Percentiles rank a stretch among this genome's conserved stretches.
These are phyloP conservation scores for Stevia rebaudiana DNA, from an alignment of 140 eudicot genomes.

Conservation along the genomic window DNA sequence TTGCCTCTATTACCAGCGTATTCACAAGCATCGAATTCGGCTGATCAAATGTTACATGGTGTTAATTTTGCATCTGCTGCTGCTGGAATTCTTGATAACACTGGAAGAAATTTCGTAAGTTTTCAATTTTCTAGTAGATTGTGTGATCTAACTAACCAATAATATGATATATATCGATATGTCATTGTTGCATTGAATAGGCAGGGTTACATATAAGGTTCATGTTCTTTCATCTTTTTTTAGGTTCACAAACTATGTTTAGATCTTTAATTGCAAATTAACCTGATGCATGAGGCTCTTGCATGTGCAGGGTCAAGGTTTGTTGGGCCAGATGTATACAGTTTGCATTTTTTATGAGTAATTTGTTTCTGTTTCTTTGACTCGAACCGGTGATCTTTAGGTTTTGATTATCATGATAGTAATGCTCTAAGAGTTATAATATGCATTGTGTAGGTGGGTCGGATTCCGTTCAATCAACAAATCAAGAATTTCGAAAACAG, in stretches of 20 bases:
- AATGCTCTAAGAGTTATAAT: background rate
- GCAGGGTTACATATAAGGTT: background rate
- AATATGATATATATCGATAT: background rate
- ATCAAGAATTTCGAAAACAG: slow-evolving; percentile 67
- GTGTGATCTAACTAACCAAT: background rate
- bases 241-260: background rate
- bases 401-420: background rate
- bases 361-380: background rate
- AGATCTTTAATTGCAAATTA: too few species aligned
- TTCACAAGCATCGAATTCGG: slow-evolving; percentile 44
- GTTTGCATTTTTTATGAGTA: too few species aligned
- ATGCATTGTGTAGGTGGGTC: slow-evolving; percentile 46
- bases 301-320: too few species aligned
- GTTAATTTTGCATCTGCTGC: slow-evolving; percentile 94
- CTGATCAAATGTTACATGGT: slow-evolving; percentile 64
- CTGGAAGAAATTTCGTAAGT: slow-evolving; percentile 87
- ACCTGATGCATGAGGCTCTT: too few species aligned
- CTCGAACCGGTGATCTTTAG: too few species aligned
- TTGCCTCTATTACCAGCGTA: slow-evolving; percentile 67
- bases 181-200: background rate
- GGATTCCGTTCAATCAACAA: slow-evolving; percentile 86
- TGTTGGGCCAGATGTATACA: too few species aligned
- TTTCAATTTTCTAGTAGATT: background rate
- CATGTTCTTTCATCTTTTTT: background rate
- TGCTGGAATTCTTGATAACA: slow-evolving; percentile 85